Conservation (phyloP, 352 stramenopile genomes). For the Globisporangium uncinulatum region DNA sequence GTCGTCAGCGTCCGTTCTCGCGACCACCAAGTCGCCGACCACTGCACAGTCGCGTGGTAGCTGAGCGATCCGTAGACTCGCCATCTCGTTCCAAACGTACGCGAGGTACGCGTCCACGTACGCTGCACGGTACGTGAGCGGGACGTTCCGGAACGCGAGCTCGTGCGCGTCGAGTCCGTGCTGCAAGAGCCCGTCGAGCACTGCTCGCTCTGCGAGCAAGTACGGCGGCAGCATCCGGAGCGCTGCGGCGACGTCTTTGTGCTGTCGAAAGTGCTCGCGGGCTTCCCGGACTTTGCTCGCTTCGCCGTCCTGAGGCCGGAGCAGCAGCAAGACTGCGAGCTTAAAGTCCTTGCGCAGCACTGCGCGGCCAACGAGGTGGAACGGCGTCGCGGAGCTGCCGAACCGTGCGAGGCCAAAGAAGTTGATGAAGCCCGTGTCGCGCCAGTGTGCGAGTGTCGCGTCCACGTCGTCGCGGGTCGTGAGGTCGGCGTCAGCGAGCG, state of each 20-base stretch:
- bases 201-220: conserved; percentile 57
- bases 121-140: conserved; percentile 44
- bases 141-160: conserved; percentile 62
- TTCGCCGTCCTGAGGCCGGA: conserved; percentile 80
- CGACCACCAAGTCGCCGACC: conserved; percentile 88
- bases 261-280: conserved; percentile 73
- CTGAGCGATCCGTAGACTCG: conserved; percentile 81
- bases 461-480: conserved; percentile 23
- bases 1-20: conserved; percentile 10
- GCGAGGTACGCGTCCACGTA: conserved; percentile 89
- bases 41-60: conserved; percentile 49
- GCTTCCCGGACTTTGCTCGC: conserved; percentile 74
- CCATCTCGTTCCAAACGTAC: conserved; percentile 95
- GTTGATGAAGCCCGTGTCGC: conserved; percentile 91
- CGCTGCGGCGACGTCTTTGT: conserved; percentile 76
- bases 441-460: conserved; percentile 41
- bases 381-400: conserved; percentile 82
- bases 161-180: conserved; percentile 72
- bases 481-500: conserved; percentile 68
- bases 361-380: conserved; percentile 82
- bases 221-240: conserved; percentile 76
- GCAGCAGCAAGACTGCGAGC: conserved; percentile 88
- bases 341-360: conserved; percentile 94
- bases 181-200: conserved; percentile 68
- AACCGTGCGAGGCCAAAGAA: conserved; percentile 97